These are phyloP conservation scores for Pyrus hybrid DNA, from an alignment of 331 rosid species.

Conservation along the genomic window DNA sequence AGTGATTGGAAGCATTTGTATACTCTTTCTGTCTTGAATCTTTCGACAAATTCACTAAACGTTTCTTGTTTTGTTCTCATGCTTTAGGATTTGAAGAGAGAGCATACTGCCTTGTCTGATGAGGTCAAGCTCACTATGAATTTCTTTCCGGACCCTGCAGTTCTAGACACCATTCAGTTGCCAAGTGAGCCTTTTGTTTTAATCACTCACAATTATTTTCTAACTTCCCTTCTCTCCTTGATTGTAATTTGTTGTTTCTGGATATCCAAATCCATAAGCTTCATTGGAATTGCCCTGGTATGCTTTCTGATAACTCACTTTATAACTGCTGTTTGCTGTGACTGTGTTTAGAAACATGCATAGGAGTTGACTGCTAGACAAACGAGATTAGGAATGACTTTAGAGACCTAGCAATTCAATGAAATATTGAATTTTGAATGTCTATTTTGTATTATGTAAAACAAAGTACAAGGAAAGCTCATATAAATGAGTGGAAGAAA, in stretches of 20 bases:
- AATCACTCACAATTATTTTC: neutral
- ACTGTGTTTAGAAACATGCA: too few species aligned
- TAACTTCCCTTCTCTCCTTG: neutral
- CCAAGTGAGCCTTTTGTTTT: constrained; percentile 39
- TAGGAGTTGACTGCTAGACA: too few species aligned
- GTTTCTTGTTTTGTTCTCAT: neutral
- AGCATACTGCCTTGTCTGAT: constrained; percentile 43
- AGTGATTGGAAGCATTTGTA: neutral
- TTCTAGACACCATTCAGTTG: constrained; percentile 48
- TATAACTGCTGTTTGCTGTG: too few species aligned
- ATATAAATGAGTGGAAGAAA: too few species aligned
- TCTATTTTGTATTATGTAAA: too few species aligned
- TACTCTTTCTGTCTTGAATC: too few species aligned
- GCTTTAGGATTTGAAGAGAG: constrained; percentile 59
- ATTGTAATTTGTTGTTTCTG: constrained; percentile 10
- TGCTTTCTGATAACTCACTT: too few species aligned
- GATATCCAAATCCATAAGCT: neutral
- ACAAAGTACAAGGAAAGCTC: too few species aligned
- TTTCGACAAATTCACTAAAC: neutral
- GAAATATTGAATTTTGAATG: too few species aligned
- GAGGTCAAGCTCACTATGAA: constrained; percentile 39
- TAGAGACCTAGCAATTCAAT: too few species aligned
- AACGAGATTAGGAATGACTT: too few species aligned
- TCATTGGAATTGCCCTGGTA: too few species aligned
- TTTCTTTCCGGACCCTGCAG: constrained; percentile 48